phyloP scores from a whole-genome alignment of 2,329 filamentous ascomycete species.

The Trichoderma atroviride region DNA sequence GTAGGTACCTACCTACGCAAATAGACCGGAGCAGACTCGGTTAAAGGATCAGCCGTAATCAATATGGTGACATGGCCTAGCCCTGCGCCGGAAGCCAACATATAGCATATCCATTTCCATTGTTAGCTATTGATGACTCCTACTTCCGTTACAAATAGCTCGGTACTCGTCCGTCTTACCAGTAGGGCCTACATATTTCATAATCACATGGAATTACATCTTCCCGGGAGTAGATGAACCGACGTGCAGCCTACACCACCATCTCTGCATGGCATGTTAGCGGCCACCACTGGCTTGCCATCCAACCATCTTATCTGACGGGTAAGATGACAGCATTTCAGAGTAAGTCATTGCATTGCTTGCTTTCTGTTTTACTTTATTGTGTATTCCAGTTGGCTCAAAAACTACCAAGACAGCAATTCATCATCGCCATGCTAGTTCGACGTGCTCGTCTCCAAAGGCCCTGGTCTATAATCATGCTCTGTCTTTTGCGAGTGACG shows the following conservation, averaged over 20 bases:
- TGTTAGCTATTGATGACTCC: neutral
- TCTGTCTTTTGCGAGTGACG: neutral
- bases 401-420: neutral
- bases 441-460: neutral
- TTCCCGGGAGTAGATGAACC: neutral
- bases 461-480: neutral
- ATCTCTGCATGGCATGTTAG: neutral
- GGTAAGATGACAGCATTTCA: neutral
- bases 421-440: neutral
- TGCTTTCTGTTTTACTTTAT: slow-evolving; percentile 22
- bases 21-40: neutral
- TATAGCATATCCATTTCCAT: neutral
- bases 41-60: slow-evolving; percentile 11
- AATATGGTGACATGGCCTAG: neutral
- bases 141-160: neutral
- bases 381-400: neutral
- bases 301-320: neutral
- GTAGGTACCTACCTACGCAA: neutral
- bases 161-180: neutral
- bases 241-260: neutral
- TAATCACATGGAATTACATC: slow-evolving; percentile 4
- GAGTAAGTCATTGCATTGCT: slow-evolving; percentile 11
- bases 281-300: neutral
- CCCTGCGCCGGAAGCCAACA: neutral
- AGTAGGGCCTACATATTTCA: neutral